Conservation (phyloP, 2,329 filamentous ascomycete species). For the Pseudopyricularia cyperi region DNA sequence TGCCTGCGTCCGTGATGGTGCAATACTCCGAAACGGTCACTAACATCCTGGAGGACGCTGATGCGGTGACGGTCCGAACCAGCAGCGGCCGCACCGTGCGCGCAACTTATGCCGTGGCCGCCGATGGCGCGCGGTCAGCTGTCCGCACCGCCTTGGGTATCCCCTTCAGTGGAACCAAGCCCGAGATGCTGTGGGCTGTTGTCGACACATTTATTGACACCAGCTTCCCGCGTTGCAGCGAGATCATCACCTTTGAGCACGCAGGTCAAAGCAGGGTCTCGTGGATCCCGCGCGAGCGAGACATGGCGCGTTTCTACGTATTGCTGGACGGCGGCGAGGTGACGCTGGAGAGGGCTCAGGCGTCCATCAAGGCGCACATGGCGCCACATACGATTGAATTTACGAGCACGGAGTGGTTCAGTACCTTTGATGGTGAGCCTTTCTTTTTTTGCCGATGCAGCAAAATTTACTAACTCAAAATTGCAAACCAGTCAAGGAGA, state of each 20-base stretch:
- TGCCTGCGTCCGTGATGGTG: not conserved
- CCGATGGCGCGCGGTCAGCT: constrained; percentile 29
- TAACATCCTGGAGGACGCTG: constrained; percentile 5
- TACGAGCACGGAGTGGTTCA: not conserved
- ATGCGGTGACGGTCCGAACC: constrained; percentile 9
- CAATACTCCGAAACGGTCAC: constrained; percentile 2
- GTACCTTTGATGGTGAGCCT: not conserved
- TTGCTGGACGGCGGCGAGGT: not conserved
- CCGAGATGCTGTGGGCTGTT: not conserved
- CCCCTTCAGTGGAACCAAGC: not conserved
- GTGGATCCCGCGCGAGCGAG: not conserved
- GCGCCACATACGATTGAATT: not conserved
- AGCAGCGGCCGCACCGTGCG: constrained; percentile 8
- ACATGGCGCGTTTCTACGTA: not conserved
- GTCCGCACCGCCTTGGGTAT: constrained; percentile 20
- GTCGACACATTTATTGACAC: not conserved
- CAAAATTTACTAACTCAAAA: not conserved
- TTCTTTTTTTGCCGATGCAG: not conserved
- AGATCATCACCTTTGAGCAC: not conserved
- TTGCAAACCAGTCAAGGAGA: not conserved
- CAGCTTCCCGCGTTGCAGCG: not conserved
- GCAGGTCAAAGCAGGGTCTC: not conserved
- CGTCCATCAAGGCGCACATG: not conserved
- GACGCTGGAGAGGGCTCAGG: not conserved
- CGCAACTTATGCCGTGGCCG: constrained; percentile 27